Evolutionary conservation across 2,329 filamentous ascomycete species (phyloP).

Genomic region (Fusarium veterinarium): DNA sequence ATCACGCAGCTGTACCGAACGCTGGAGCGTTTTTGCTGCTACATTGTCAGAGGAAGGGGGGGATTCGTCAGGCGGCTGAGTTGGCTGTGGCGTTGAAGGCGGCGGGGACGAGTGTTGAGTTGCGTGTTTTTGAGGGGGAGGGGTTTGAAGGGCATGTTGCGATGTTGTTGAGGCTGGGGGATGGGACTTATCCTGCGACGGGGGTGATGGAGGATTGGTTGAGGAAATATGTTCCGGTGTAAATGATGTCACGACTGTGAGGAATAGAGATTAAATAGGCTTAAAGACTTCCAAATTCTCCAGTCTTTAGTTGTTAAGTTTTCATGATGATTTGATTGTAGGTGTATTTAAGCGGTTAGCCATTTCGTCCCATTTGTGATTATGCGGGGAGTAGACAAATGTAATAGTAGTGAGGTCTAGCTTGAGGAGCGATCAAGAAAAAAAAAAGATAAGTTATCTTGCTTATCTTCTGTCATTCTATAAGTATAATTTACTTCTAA

Average conservation of each 20-base stretch:
- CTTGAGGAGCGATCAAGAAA: no score
- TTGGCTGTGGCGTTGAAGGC: background rate
- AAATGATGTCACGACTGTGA: background rate
- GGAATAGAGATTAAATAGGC: no score
- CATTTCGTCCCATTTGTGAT: no score
- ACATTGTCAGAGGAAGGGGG: background rate
- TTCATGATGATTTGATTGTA: no score
- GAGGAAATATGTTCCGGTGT: background rate
- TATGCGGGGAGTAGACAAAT: no score
- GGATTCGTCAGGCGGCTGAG: conserved; percentile 1
- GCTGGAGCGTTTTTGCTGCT: background rate
- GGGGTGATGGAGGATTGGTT: background rate
- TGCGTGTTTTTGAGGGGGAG: conserved; percentile 9
- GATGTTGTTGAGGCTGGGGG: background rate
- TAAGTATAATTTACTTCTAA: no score
- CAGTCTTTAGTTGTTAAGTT: no score
- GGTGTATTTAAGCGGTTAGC: no score
- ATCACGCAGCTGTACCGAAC: background rate
- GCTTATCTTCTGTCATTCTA: no score
- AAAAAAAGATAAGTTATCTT: no score
- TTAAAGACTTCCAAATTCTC: no score
- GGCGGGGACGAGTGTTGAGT: background rate
- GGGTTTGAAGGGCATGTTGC: conserved; percentile 7
- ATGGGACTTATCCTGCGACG: background rate
- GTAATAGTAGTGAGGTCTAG: no score